Conservation (phyloP, 768 basidiomycete genomes). For the Brasilioporus rufonigricans region DNA sequence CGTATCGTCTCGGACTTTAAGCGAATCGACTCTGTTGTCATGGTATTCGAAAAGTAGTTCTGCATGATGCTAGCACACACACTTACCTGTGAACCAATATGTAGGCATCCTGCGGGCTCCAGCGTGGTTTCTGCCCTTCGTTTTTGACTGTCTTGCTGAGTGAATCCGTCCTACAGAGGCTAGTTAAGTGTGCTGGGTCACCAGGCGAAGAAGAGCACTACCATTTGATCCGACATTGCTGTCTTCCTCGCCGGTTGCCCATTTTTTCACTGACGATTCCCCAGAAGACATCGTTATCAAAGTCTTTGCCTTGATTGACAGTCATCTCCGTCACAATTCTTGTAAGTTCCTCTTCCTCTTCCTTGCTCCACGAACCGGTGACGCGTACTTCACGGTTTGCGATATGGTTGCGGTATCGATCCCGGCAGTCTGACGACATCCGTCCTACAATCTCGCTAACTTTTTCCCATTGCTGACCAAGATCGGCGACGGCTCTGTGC, state of each 20-base stretch:
- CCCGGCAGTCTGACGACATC: conserved; percentile 78
- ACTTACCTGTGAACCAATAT: conserved; percentile 77
- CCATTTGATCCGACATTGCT: conserved; percentile 91
- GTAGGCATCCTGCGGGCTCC: conserved; percentile 74
- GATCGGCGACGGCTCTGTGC: conserved; percentile 60
- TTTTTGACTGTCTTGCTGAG: conserved; percentile 72
- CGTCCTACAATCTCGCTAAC: conserved; percentile 69
- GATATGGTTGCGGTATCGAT: conserved; percentile 83
- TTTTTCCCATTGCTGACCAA: conserved; percentile 82
- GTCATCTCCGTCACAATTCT: conserved; percentile 76
- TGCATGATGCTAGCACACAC: neutral
- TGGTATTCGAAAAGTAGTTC: neutral
- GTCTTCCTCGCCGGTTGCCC: conserved; percentile 71
- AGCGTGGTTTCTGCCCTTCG: conserved; percentile 66
- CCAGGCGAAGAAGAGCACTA: conserved; percentile 27
- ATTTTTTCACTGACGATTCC: conserved; percentile 71
- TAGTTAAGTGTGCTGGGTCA: neutral
- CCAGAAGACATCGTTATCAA: conserved; percentile 85
- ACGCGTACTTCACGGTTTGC: conserved; percentile 62
- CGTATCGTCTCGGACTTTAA: conserved; percentile 74
- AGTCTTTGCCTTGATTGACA: conserved; percentile 63
- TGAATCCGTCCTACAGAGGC: conserved; percentile 64
- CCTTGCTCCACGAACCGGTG: conserved; percentile 72
- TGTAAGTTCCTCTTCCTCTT: conserved; percentile 74
- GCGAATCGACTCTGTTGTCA: conserved; percentile 59